Conservation (phyloP, 148 eudicot species). For the Cornus kousa region DNA sequence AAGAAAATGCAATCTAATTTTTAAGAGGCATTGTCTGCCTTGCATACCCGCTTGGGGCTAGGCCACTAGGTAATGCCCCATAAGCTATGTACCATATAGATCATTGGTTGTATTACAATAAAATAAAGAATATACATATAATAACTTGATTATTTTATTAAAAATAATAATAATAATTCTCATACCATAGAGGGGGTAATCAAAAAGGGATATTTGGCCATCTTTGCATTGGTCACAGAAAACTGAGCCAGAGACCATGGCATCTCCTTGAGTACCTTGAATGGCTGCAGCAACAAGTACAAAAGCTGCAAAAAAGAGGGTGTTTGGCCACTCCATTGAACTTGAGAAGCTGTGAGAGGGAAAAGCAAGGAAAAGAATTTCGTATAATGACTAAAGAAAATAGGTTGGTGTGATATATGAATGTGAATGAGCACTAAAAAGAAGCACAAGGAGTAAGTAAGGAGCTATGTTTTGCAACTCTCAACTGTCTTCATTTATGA, state of each 20-base stretch:
- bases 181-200: constrained; percentile 78
- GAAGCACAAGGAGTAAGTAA: too few relatives aligned
- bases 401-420: too few relatives aligned
- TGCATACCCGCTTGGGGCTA: too few relatives aligned
- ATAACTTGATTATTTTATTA: background rate
- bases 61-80: too few relatives aligned
- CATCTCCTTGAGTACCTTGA: constrained; percentile 50
- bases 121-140: background rate
- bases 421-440: background rate
- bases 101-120: too few relatives aligned
- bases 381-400: background rate
- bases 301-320: constrained; percentile 25
- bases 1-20: too few relatives aligned
- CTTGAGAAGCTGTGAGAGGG: constrained; percentile 7
- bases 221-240: constrained; percentile 98
- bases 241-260: constrained; percentile 71
- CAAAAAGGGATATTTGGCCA: constrained; percentile 73
- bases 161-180: too few relatives aligned
- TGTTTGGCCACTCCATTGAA: constrained; percentile 34
- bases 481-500: constrained; percentile 39
- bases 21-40: too few relatives aligned
- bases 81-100: too few relatives aligned
- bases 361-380: background rate
- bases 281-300: constrained; percentile 39
- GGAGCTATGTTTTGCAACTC: constrained; percentile 9